Percentiles rank a stretch among this genome's conserved stretches.
These are phyloP conservation scores for Penicillium crustosum DNA, from an alignment of 2,329 filamentous ascomycete genomes.

Conservation along the genomic window DNA sequence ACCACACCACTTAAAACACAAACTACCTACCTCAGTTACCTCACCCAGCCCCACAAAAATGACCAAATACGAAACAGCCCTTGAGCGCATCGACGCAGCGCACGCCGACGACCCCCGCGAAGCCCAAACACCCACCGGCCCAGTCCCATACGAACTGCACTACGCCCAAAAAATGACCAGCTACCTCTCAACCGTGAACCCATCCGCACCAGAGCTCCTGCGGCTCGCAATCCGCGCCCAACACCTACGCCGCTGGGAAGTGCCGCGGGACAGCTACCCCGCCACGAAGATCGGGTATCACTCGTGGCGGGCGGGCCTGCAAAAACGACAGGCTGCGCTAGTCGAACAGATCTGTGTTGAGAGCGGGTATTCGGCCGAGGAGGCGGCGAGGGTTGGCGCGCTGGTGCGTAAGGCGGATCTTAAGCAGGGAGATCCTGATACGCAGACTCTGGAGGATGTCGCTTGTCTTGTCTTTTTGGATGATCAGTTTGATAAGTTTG, in stretches of 20 bases:
- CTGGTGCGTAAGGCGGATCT: conserved; percentile 78
- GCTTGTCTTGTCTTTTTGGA: conserved; percentile 86
- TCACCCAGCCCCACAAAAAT: conserved; percentile 20
- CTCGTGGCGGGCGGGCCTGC: conserved; percentile 72
- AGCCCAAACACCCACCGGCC: conserved; percentile 38
- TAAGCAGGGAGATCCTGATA: conserved; percentile 50
- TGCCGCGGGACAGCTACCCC: conserved; percentile 71
- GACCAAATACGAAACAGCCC: conserved; percentile 48
- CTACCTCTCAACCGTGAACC: conserved; percentile 64
- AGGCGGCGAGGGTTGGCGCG: conserved; percentile 63
- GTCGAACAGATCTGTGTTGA: conserved; percentile 55
- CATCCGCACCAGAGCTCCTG: conserved; percentile 64
- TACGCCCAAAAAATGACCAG: conserved; percentile 77
- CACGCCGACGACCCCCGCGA: conserved; percentile 67
- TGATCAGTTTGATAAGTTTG: conserved; percentile 81
- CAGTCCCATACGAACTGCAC: conserved; percentile 73
- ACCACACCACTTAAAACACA: neutral
- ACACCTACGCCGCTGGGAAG: conserved; percentile 83
- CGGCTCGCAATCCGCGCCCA: conserved; percentile 78
- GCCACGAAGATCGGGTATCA: conserved; percentile 75
- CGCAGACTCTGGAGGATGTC: conserved; percentile 78
- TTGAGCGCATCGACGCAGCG: conserved; percentile 70
- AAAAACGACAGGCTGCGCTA: conserved; percentile 69
- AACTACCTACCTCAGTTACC: neutral
- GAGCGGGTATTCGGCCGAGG: conserved; percentile 52